Conservation (phyloP, 257 asterid genomes). For the Leptodermis oblonga region DNA sequence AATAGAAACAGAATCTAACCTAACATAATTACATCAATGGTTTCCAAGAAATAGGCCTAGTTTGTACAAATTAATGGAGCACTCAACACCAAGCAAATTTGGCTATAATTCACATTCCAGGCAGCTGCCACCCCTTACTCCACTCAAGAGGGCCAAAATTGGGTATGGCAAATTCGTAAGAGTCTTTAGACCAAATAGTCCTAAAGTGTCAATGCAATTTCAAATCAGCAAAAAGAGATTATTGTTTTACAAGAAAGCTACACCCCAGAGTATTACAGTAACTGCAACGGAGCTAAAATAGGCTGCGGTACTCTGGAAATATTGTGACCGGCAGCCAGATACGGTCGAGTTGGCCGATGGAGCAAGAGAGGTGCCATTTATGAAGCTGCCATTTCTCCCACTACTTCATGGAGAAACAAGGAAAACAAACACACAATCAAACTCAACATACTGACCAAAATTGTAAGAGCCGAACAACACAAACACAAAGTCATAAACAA, state of each 20-base stretch:
- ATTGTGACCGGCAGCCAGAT: conserved; percentile 47
- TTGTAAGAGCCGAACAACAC: not conserved
- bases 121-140: conserved; percentile 34
- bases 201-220: conserved; percentile 18
- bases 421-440: conserved; percentile 7
- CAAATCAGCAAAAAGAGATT: conserved; percentile 16
- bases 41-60: conserved; percentile 19
- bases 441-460: not conserved
- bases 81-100: conserved; percentile 22
- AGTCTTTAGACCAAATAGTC: conserved; percentile 8
- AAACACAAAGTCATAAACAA: conserved; percentile 1
- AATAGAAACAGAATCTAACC: conserved; percentile 17
- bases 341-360: conserved; percentile 60
- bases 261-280: conserved; percentile 36
- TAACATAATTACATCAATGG: conserved; percentile 32
- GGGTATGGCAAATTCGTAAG: conserved; percentile 34
- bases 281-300: conserved; percentile 24
- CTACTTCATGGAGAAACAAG: conserved; percentile 38
- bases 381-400: conserved; percentile 58
- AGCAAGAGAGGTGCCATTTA: conserved; percentile 59
- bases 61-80: conserved; percentile 44
- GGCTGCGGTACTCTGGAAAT: conserved; percentile 15
- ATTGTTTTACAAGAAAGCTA: conserved; percentile 30
- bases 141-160: conserved; percentile 47
- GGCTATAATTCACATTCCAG: conserved; percentile 21